Evolutionary conservation across 2,329 filamentous ascomycete genomes (phyloP).

Genomic region (Dothistroma septosporum): DNA sequence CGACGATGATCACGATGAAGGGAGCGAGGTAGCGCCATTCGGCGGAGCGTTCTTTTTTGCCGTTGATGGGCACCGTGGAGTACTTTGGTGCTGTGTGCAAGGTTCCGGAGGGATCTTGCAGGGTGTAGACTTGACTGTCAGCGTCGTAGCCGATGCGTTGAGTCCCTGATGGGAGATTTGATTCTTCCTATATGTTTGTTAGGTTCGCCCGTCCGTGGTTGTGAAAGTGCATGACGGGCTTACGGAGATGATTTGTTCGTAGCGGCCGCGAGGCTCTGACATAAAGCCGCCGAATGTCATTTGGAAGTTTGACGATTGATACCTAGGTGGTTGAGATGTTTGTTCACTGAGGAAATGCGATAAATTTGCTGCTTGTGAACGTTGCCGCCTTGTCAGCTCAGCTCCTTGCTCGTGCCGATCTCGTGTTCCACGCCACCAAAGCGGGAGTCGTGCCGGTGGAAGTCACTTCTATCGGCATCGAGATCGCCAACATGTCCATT

Average conservation of each 20-base stretch:
- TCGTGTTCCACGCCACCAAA: background rate
- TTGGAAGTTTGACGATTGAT: background rate
- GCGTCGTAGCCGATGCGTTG: slow-evolving; percentile 19
- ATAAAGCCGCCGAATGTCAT: slow-evolving; percentile 1
- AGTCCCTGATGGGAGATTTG: slow-evolving; percentile 11
- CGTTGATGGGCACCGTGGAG: background rate
- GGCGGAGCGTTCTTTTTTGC: background rate
- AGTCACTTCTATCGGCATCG: background rate
- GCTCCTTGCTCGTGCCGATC: background rate
- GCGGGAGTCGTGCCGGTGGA: background rate
- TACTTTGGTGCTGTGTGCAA: background rate
- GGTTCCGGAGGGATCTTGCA: slow-evolving; percentile 10
- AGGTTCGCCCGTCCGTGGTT: background rate
- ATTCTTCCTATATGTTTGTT: slow-evolving; percentile 2
- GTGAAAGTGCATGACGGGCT: background rate
- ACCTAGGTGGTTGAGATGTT: background rate
- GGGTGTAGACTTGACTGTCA: slow-evolving; percentile 18
- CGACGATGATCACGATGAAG: slow-evolving; percentile 12
- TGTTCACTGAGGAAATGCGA: background rate
- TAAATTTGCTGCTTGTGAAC: background rate
- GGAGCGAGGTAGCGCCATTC: slow-evolving; percentile 17
- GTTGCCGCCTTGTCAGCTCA: background rate
- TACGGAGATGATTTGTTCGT: slow-evolving; percentile 3
- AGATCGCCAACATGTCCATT: background rate
- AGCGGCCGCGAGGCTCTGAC: background rate